Conservation (phyloP, 1,139 yeast genomes). For the Hyphopichia buzzinii region DNA sequence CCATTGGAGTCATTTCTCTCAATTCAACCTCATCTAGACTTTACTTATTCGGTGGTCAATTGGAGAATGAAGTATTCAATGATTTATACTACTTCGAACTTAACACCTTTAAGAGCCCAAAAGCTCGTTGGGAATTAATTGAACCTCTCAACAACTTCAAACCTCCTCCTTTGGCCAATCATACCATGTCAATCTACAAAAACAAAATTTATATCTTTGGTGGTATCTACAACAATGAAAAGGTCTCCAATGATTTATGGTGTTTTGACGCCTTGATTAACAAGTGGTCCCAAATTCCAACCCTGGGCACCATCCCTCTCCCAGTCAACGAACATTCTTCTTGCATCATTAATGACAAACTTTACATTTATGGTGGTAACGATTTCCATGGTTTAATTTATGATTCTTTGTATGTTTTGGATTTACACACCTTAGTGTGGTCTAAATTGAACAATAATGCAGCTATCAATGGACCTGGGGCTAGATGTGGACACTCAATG, state of each 20-base stretch:
- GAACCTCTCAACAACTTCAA: slow-evolving; percentile 52
- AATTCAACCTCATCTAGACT: slow-evolving; percentile 69
- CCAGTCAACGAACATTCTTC: slow-evolving; percentile 94
- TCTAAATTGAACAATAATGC: slow-evolving; percentile 52
- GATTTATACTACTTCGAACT: slow-evolving; percentile 86
- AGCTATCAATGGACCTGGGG: slow-evolving; percentile 58
- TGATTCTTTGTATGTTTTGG: slow-evolving; percentile 71
- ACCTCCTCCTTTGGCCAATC: slow-evolving; percentile 94
- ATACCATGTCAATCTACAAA: slow-evolving; percentile 79
- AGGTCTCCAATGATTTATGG: slow-evolving; percentile 78
- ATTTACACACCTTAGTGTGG: slow-evolving; percentile 73
- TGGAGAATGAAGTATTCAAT: slow-evolving; percentile 82
- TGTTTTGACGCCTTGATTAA: slow-evolving; percentile 68
- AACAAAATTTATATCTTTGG: slow-evolving; percentile 81
- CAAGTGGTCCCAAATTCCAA: slow-evolving; percentile 60
- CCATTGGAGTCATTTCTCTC: slow-evolving; percentile 59
- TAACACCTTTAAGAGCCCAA: slow-evolving; percentile 80
- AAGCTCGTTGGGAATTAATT: slow-evolving; percentile 80
- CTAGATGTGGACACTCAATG: slow-evolving; percentile 93
- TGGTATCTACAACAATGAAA: slow-evolving; percentile 85
- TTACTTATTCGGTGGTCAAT: slow-evolving; percentile 92
- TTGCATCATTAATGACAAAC: slow-evolving; percentile 70
- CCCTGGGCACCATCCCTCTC: slow-evolving; percentile 66
- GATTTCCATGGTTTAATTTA: slow-evolving; percentile 71
- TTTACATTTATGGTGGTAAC: slow-evolving; percentile 92